Evolutionary conservation across 139 green algal genomes (phyloP).

Genomic region (Diplosphaera chodatii): DNA sequence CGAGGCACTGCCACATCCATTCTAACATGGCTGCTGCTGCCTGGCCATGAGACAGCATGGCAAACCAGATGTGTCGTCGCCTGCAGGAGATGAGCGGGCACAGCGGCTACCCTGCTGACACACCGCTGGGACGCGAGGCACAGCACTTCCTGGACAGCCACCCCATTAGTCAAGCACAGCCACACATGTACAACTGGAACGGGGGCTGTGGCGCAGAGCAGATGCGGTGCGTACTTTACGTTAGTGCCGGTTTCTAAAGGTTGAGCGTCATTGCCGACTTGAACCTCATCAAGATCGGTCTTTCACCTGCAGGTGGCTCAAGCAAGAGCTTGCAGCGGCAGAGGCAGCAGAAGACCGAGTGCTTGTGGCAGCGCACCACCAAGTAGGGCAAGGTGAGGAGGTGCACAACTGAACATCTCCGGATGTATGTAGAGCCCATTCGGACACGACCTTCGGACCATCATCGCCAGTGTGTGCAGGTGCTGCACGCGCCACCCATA

Average conservation of each 20-base stretch:
- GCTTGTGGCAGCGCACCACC: constrained; percentile 48
- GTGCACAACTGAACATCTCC: neutral
- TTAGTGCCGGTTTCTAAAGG: too few relatives aligned
- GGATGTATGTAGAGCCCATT: too few relatives aligned
- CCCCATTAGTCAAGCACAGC: constrained; percentile 27
- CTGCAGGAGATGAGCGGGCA: constrained; percentile 50
- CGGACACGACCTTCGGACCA: too few relatives aligned
- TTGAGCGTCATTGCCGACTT: too few relatives aligned
- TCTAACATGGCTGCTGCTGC: too few relatives aligned
- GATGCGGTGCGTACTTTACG: too few relatives aligned
- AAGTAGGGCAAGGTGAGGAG: constrained; percentile 24
- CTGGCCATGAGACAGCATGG: neutral
- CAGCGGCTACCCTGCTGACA: constrained; percentile 23
- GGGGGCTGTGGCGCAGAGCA: constrained; percentile 41
- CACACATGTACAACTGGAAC: constrained; percentile 59
- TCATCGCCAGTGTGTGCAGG: neutral
- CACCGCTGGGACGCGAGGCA: constrained; percentile 30
- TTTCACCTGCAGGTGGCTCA: constrained; percentile 24
- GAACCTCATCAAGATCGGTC: neutral
- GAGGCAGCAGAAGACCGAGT: constrained; percentile 25
- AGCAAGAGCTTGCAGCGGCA: constrained; percentile 22
- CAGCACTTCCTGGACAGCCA: constrained; percentile 34
- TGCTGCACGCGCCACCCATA: constrained; percentile 32
- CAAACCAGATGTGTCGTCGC: too few relatives aligned
- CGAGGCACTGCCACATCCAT: too few relatives aligned